These are phyloP conservation scores for Amniculicola lignicola DNA, from an alignment of 495 filamentous ascomycete species.

Conservation along the genomic window DNA sequence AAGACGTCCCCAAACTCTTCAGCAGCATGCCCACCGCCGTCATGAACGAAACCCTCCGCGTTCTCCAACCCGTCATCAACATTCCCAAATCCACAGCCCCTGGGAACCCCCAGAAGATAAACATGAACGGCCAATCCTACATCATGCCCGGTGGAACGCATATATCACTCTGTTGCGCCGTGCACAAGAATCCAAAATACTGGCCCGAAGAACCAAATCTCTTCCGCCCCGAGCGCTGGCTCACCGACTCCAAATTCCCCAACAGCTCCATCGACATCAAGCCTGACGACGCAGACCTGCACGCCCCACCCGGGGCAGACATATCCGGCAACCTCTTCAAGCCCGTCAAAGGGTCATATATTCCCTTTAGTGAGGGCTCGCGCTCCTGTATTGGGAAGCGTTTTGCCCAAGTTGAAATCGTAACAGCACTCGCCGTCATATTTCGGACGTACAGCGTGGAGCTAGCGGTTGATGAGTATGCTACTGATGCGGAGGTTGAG, in stretches of 20 bases:
- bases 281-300: constrained; percentile 52
- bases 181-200: constrained; percentile 60
- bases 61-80: constrained; percentile 58
- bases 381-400: constrained; percentile 65
- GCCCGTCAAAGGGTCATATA: constrained; percentile 60
- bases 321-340: constrained; percentile 54
- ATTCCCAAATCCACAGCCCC: constrained; percentile 58
- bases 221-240: constrained; percentile 59
- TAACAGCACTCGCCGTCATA: constrained; percentile 63
- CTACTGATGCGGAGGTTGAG: constrained; percentile 58
- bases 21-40: constrained; percentile 62
- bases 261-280: constrained; percentile 46
- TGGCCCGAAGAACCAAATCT: constrained; percentile 52
- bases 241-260: constrained; percentile 44
- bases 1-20: constrained; percentile 54
- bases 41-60: constrained; percentile 65
- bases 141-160: constrained; percentile 49
- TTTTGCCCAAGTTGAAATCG: constrained; percentile 75
- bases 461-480: constrained; percentile 60
- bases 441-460: constrained; percentile 64
- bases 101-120: constrained; percentile 51
- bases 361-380: constrained; percentile 71
- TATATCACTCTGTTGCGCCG: constrained; percentile 49
- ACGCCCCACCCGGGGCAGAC: constrained; percentile 54
- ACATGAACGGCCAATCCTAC: constrained; percentile 49